Base-by-base conservation (phyloP, 345 rosid species). In the Bruguiera gymnorhiza region DNA sequence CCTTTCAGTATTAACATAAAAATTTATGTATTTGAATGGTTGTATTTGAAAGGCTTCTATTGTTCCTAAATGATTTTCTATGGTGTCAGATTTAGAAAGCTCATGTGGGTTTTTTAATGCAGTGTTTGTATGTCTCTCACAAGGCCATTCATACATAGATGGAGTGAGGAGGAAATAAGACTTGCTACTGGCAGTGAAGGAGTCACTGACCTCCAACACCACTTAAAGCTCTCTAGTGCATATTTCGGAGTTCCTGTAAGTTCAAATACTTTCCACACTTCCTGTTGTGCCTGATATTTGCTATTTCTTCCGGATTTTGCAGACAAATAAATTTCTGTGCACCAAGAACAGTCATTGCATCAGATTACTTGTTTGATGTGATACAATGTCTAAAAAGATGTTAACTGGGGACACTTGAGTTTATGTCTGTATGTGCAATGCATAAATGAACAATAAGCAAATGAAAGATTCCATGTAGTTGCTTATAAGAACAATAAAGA, bases 211-310 rank as follows among this genome's bases (percentile, higher is more conserved):
- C 85, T 91, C 55, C 78, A 64, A 58, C 97, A 91, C 76, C 76
- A 72, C 61, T 83, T 91, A 62, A 86, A 85, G 58, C 96, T 94
- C 68, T 58, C 21, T 63, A 91, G 98, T 84, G 97, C 96, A 70
- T 91, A 91, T 80, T 50, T 61, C 69, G 91, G 92, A 60, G 74
- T 89, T 78, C 88, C 88, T 30, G 98, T 94, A 75, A 63, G 70
- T 50, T 18, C 27, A 43, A 43, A 3, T 43, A 3, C 32, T 36
- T 15, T 56, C 23, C 50, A 13, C 50, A 43, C 50, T 24, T 11
- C 23, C 11, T 27, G 13, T 56, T 24, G 60, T 26, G 43, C 61
- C 30, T 65, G 8, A 32, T 36, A 30, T 60, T 67, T 63, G 53
- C 48, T 18, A 48, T 65, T 67, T 69, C 54, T 36, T 48, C 30